These are phyloP conservation scores for Petunia hybrid DNA, from an alignment of 305 asterid genomes.

Conservation along the genomic window DNA sequence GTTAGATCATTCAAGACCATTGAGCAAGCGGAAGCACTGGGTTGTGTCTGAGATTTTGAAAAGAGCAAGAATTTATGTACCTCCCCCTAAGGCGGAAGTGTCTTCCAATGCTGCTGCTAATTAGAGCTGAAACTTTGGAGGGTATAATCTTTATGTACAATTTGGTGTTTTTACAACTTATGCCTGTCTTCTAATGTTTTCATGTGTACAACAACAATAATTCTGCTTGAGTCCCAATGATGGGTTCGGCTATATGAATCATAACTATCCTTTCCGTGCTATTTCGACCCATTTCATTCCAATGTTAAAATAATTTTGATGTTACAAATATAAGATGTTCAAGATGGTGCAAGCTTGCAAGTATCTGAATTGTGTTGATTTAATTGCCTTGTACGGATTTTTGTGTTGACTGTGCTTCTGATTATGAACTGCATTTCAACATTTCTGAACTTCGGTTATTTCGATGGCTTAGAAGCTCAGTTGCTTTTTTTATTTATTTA, in stretches of 20 bases:
- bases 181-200: neutral
- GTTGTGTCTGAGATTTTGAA: slow-evolving; percentile 78
- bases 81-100: slow-evolving; percentile 49
- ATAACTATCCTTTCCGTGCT: no score
- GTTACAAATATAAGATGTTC: neutral
- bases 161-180: neutral
- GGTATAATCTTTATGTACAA: neutral
- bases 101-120: slow-evolving; percentile 34
- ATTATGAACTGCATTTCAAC: neutral
- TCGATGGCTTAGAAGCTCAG: neutral
- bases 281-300: no score
- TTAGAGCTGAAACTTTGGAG: slow-evolving; percentile 26
- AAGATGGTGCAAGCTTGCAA: neutral
- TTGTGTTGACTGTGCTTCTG: neutral
- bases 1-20: slow-evolving; percentile 82
- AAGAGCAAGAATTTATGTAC: slow-evolving; percentile 65
- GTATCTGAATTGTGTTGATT: neutral
- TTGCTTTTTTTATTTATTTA: no score
- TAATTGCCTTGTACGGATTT: neutral
- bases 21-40: slow-evolving; percentile 84
- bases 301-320: neutral
- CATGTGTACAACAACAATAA: no score
- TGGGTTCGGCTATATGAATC: no score
- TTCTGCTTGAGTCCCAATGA: no score
- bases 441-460: neutral